A percentile compares a stretch with the other conserved stretches of the same genome.
These are phyloP conservation scores for Ceratocystiopsis minuta DNA, from an alignment of 2,329 filamentous ascomycete species.

Conservation along the genomic window DNA sequence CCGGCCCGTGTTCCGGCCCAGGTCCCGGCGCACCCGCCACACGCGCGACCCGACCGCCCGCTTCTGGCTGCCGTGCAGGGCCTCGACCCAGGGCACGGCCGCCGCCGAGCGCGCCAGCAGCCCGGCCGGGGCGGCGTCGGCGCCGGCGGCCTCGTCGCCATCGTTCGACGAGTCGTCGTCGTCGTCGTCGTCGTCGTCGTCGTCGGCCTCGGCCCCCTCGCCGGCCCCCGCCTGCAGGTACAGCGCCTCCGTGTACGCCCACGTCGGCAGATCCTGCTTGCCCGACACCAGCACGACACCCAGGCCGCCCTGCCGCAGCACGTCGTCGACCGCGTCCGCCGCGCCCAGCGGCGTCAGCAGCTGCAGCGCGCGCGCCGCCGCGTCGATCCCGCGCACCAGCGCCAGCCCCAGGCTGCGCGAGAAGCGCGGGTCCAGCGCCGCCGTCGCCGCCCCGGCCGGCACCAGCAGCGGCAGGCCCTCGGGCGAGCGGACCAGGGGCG, in stretches of 20 bases:
- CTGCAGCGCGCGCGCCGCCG: constrained; percentile 33
- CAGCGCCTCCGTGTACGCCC: constrained; percentile 50
- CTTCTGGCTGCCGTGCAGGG: constrained; percentile 34
- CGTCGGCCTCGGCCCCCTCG: background rate
- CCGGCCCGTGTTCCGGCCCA: constrained; percentile 21
- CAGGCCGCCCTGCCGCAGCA: constrained; percentile 17
- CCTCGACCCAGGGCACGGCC: constrained; percentile 40
- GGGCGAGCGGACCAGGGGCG: constrained; percentile 21
- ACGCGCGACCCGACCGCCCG: constrained; percentile 39
- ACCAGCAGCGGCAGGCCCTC: constrained; percentile 46
- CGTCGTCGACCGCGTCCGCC: constrained; percentile 1
- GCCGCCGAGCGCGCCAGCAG: background rate
- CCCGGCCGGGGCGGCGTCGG: constrained; percentile 10
- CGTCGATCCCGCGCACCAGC: constrained; percentile 53
- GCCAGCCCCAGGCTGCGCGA: constrained; percentile 45
- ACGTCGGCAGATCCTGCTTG: constrained; percentile 48
- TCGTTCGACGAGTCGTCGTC: constrained; percentile 13
- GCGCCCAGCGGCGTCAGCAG: constrained; percentile 38
- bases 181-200: constrained; percentile 7
- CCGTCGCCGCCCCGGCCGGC: constrained; percentile 30
- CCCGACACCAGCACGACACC: constrained; percentile 47
- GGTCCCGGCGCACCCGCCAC: constrained; percentile 46
- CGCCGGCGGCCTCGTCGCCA: constrained; percentile 17
- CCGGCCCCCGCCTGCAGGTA: constrained; percentile 14
- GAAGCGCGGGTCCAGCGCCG: constrained; percentile 38